Conservation (phyloP, 2,329 filamentous ascomycete genomes). For the Sporothrix mexicana region DNA sequence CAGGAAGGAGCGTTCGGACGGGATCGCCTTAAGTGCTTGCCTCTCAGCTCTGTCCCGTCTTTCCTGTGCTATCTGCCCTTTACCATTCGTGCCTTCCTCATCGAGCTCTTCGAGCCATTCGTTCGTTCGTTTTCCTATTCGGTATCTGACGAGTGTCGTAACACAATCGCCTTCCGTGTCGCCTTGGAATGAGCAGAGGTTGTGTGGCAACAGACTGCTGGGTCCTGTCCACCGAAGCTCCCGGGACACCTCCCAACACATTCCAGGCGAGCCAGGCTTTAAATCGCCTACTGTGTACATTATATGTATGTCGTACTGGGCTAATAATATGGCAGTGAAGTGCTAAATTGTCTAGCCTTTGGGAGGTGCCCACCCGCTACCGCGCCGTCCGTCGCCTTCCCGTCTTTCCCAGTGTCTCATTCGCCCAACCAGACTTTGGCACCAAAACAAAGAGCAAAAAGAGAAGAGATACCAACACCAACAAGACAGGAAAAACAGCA, state of each 20-base stretch:
- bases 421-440: conserved; percentile 8
- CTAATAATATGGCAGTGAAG: too few relatives aligned
- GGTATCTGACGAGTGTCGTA: too few relatives aligned
- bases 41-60: background rate
- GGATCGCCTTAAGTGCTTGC: background rate
- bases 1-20: conserved; percentile 2
- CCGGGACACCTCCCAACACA: conserved; percentile 14
- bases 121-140: too few relatives aligned
- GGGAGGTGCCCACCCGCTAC: background rate
- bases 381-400: background rate
- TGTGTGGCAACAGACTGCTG: conserved; percentile 12
- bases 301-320: too few relatives aligned
- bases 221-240: background rate
- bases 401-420: background rate
- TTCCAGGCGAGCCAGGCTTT: conserved; percentile 12
- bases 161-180: too few relatives aligned
- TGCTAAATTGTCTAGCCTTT: background rate
- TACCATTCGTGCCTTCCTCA: background rate
- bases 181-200: conserved; percentile 3
- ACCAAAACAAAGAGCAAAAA: conserved; percentile 25
- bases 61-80: background rate
- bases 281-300: background rate
- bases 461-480: background rate
- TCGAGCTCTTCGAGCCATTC: background rate
- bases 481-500: background rate